These are phyloP conservation scores for Vinca minor DNA, from an alignment of 257 asterid species.

Conservation along the genomic window DNA sequence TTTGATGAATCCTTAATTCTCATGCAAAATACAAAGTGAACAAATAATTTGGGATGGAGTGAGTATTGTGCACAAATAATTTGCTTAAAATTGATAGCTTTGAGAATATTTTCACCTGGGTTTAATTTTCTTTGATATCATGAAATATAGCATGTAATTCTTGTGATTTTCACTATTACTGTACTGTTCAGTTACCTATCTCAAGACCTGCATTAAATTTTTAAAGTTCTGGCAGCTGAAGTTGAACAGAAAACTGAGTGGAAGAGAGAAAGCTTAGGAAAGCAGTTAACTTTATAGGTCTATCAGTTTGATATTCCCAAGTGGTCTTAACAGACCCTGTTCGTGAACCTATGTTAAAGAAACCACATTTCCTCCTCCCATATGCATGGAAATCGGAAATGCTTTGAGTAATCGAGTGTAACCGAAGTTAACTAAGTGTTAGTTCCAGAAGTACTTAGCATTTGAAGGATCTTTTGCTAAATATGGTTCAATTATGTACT, in stretches of 20 bases:
- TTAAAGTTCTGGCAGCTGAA: background rate
- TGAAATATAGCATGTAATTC: background rate
- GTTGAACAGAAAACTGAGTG: background rate
- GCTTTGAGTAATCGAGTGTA: background rate
- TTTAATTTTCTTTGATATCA: background rate
- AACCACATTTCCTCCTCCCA: background rate
- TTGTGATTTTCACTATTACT: background rate
- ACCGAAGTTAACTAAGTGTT: background rate
- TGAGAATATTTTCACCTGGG: background rate
- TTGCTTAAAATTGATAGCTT: background rate
- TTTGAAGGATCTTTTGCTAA: slow-evolving; percentile 5
- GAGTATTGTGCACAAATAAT: no score
- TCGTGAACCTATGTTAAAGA: background rate
- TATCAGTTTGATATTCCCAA: background rate
- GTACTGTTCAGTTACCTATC: background rate
- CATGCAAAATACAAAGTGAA: no score
- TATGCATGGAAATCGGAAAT: background rate
- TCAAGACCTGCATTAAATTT: background rate
- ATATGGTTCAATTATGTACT: slow-evolving; percentile 15
- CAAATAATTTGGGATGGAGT: no score
- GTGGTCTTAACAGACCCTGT: background rate
- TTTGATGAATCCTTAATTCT: no score
- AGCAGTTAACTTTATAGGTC: background rate
- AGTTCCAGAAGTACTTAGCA: slow-evolving; percentile 7
- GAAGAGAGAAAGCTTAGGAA: background rate